Base-by-base conservation (phyloP, 2,329 filamentous ascomycete genomes). In the Fusarium metavorans region DNA sequence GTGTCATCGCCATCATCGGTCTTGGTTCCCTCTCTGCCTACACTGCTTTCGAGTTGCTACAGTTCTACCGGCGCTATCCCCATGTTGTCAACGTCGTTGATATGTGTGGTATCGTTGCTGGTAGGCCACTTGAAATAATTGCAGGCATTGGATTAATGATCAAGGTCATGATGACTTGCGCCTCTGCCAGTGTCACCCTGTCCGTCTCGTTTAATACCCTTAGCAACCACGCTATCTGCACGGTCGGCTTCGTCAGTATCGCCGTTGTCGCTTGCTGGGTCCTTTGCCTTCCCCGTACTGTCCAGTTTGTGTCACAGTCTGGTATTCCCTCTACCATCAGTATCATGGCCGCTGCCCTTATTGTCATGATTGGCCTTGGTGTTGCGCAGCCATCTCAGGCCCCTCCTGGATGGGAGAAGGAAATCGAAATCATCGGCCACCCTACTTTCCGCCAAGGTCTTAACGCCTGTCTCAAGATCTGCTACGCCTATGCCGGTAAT, bases 81-180 rank as follows among this genome's bases (percentile, higher is more conserved):
- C 89, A 93, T 80, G 87, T 92, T 67, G 89, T 91, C 70, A 92
- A 93, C 80, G 90, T 93, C 6, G 92, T 91, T 73, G 92, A 93
- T 75, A 90, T 93, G 88, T 87, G 88, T 88, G 77, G 87, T 86
- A 77, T 88, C 84, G 71, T 88, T 84, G 84, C 72, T 5, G 77
- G 79, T 0, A 39, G 64, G 3, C 76, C 76, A 0, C 71, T 80
- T 9, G 77, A 79, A 23, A 58, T 77, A 3, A 59, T 78, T 16
- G 76, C 77, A 0, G 77, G 90, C 2, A 83, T 91, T 74, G 93
- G 92, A 87, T 91, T 93, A 80, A 81, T 93, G 56, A 80, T 93
- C 72, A 93, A 93, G 85, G 93, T 93, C 78, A 92, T 90, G 59
- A 92, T 92, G 81, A 93, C 92, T 71, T 88, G 89, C 83, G 91